Evolutionary conservation across 345 rosid species (phyloP).

Genomic region (Eucalyptus regnans): DNA sequence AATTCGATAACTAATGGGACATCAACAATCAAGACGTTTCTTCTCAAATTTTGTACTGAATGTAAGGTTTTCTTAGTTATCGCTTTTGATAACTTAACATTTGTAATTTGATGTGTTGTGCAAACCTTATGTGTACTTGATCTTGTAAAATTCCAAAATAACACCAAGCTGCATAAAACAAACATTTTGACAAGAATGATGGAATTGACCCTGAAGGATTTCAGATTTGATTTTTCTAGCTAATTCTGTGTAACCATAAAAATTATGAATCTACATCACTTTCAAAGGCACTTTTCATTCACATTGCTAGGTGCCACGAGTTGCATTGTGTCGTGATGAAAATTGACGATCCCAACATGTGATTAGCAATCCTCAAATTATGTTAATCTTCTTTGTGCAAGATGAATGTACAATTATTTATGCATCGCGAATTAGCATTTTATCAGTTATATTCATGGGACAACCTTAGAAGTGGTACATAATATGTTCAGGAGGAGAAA

Average conservation of each 20-base stretch:
- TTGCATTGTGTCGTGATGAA: fast-evolving
- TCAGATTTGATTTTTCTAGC: neutral
- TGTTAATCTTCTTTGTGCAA: too few species aligned
- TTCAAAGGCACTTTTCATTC: neutral
- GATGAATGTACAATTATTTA: neutral
- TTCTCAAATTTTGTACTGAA: too few species aligned
- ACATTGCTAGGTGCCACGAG: neutral
- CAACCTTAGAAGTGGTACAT: too few species aligned
- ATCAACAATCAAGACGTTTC: too few species aligned
- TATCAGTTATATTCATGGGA: neutral
- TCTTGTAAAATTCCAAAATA: too few species aligned
- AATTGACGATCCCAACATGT: neutral
- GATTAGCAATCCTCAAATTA: neutral
- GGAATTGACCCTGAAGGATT: neutral
- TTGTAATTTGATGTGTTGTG: too few species aligned
- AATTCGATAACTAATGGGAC: too few species aligned
- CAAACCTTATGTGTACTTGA: too few species aligned
- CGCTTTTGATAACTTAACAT: too few species aligned
- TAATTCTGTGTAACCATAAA: neutral
- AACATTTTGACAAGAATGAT: neutral
- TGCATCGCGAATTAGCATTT: neutral
- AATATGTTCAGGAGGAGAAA: too few species aligned
- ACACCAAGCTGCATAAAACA: neutral
- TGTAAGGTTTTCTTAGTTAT: too few species aligned
- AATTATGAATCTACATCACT: neutral